Evolutionary conservation across 495 filamentous ascomycete genomes (phyloP), one percentile per base, ranked within the genome.

Genomic region (Tuber magnatum): DNA sequence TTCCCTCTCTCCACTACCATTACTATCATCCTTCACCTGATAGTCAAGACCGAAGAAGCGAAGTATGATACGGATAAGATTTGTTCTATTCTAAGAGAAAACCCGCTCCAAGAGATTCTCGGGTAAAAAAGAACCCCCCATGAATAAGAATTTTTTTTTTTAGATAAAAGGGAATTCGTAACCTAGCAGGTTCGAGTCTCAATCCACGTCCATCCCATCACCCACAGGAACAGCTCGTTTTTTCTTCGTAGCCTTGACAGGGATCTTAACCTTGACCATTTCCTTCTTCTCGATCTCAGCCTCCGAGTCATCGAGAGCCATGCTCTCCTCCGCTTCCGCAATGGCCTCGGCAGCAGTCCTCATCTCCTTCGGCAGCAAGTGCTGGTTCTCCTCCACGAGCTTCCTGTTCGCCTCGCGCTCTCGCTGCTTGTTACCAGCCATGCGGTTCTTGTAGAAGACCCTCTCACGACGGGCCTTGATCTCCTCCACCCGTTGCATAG

Each of bases 401-500:
- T 92, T 94, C 83, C 92, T 86, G 85, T 97, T 91, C 72, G 87
- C 86, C 81, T 90, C 91, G 76, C 90, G 85, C 86, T 94, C 90
- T 82, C 89, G 88, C 84, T 91, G 91, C 84, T 92, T 89, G 84
- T 95, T 96, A 81, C 95, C 94, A 68, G 89, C 90, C 91, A 97
- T 92, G 75, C 96, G 90, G 77, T 91, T 90, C 88, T 92, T 94
- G 86, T 96, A 97, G 86, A 97, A 97, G 71, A 89, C 89, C 79
- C 92, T 87, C 88, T 99, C 94, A 80, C 95, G 88, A 81, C 90
- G 88, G 71, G 87, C 84, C 69, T 93, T 88, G 84, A 98, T 96
- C 86, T 99, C 94, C 82, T 88, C 86, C 78, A 99, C 90, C 73
- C 95, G 89, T 85, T 92, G 87, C 92, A 99, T 99, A 73, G 94